These are phyloP conservation scores for Ceratocystis eucalypticola DNA, from an alignment of 2,329 filamentous ascomycete species.

Conservation along the genomic window DNA sequence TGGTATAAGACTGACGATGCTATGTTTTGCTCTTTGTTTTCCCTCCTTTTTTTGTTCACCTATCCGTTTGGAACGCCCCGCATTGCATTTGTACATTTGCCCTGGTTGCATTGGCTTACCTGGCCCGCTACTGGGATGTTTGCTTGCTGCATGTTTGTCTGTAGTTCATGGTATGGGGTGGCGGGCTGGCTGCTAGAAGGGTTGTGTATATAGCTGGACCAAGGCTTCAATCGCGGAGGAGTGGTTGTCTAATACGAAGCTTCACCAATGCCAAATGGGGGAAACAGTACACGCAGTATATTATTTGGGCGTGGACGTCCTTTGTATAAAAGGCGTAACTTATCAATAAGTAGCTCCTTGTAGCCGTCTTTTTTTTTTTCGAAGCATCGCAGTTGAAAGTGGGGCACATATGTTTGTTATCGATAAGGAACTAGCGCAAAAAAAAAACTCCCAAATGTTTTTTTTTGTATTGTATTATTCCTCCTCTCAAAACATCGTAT, in stretches of 20 bases:
- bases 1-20: neutral
- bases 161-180: neutral
- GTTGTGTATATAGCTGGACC: neutral
- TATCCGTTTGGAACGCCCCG: neutral
- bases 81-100: neutral
- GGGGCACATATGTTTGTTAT: slow-evolving; percentile 14
- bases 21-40: slow-evolving; percentile 5
- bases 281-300: neutral
- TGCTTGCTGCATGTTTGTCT: too few relatives aligned
- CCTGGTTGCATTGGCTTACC: too few relatives aligned
- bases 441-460: neutral
- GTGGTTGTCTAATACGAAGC: neutral
- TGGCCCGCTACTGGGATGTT: too few relatives aligned
- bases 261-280: neutral
- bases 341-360: too few relatives aligned
- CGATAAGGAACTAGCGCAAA: slow-evolving; percentile 18
- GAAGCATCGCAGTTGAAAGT: slow-evolving; percentile 7
- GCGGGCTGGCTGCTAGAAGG: neutral
- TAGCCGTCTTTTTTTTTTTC: neutral
- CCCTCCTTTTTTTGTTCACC: neutral
- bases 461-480: neutral
- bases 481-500: neutral
- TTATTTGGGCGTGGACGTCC: too few relatives aligned
- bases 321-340: too few relatives aligned
- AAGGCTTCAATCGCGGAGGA: neutral